These are phyloP conservation scores for Sarocladium brachiariae DNA, from an alignment of 2,329 filamentous ascomycete species.

Conservation along the genomic window DNA sequence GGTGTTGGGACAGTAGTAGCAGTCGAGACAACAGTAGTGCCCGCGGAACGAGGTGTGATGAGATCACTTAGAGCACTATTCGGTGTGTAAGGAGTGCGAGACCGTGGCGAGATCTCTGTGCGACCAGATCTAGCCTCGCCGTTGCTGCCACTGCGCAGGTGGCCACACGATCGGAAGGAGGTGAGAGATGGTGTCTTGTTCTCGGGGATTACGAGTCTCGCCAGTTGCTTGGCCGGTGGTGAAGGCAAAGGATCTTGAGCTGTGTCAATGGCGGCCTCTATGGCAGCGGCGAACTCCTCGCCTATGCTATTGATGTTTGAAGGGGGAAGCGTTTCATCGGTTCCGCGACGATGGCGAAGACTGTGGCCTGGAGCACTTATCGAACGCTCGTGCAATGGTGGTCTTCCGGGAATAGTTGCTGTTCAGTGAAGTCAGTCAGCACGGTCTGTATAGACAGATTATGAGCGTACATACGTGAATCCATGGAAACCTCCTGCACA, in stretches of 20 bases:
- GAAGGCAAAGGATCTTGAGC: slow-evolving; percentile 25
- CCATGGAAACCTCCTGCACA: slow-evolving; percentile 60
- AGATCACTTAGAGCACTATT: slow-evolving; percentile 30
- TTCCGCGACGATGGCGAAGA: slow-evolving; percentile 14
- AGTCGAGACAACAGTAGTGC: slow-evolving; percentile 28
- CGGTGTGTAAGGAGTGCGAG: slow-evolving; percentile 16
- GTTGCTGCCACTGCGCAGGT: slow-evolving; percentile 38
- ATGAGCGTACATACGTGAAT: slow-evolving; percentile 54
- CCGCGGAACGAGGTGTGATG: slow-evolving; percentile 39
- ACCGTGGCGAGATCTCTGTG: slow-evolving; percentile 26
- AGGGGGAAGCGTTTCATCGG: slow-evolving; percentile 3
- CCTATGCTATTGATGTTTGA: slow-evolving; percentile 18
- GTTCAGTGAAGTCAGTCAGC: slow-evolving; percentile 14
- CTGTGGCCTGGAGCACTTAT: slow-evolving; percentile 52
- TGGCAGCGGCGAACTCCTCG: slow-evolving; percentile 16
- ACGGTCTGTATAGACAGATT: neutral
- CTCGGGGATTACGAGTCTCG: slow-evolving; percentile 50
- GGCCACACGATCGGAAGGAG: slow-evolving; percentile 34
- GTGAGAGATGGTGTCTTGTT: slow-evolving; percentile 18
- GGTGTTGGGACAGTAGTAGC: slow-evolving; percentile 40
- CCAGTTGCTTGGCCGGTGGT: slow-evolving; percentile 38
- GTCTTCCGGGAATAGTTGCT: slow-evolving; percentile 63
- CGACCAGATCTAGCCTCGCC: slow-evolving; percentile 42
- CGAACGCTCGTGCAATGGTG: slow-evolving; percentile 57
- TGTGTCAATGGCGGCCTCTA: slow-evolving; percentile 23